Evolutionary conservation across 345 rosid genomes (phyloP), one percentile per base, ranked within the genome.

Genomic region (Draba incana): DNA sequence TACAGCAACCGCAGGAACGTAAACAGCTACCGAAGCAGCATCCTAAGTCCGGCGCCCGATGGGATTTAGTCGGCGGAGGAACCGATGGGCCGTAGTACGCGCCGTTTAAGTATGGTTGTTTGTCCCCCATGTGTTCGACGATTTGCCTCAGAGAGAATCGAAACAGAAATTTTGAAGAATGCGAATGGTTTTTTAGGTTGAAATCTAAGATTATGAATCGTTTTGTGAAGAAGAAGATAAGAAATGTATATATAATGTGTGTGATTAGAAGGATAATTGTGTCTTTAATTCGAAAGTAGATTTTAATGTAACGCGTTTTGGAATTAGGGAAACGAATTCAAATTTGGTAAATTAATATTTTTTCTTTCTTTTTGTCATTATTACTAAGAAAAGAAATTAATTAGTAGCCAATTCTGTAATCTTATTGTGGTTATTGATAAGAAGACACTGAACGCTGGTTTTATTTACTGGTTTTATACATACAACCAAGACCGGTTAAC

Each of bases 31-130:
- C 61, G 70, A 89, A 61, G 75, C 86, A 82, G 51, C 89, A 77
- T 10, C 81, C 81, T 10, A 79, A 52, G 27, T 83, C 62, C 1
- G 85, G 78, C 1, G 63, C 72, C 72, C 81, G 86, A 45, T 78
- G 66, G 35, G 42, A 0, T 39, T 68, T 5, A 54, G 79, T 6
- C 13, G 86, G 75, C 0, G 89, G 89, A 12, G 92, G 92, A 53
- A 90, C 39, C 7, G 87, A 58, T 1, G 94, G 88, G 10, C 97
- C 97, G 55, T 90, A 84, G 67, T 82, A 88, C 47, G 90, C 92
- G 0, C 92, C 92, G 71, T 82, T 88, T 13, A 90, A 67, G 57
- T 75, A 31, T 12, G 73, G 82, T 8, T 70, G 43, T 57, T 28
- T 51, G 16, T 72, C 48, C 9, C 60, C 79, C 79, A 76, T 76